Percentiles rank a stretch among this genome's conserved stretches.
phyloP scores from a whole-genome alignment of 2,329 filamentous ascomycete species.

The Penicillium italicum region DNA sequence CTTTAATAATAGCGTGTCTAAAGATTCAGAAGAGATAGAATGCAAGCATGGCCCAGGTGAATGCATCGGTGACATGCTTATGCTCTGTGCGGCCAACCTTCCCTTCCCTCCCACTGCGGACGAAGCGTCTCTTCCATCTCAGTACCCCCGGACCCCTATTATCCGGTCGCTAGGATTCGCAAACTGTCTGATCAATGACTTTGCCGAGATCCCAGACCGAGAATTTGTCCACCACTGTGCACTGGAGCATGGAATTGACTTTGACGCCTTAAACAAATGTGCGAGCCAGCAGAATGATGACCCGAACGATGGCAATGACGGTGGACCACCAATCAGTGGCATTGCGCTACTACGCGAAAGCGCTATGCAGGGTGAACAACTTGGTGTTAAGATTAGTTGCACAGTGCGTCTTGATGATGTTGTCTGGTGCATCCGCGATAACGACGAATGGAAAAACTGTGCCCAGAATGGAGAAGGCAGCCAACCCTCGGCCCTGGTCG shows the following conservation, averaged over 20 bases:
- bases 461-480: conserved; percentile 57
- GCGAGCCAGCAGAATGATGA: conserved; percentile 72
- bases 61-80: conserved; percentile 90
- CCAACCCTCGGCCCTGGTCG: conserved; percentile 61
- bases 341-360: conserved; percentile 45
- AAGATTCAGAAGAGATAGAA: conserved; percentile 74
- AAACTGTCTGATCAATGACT: conserved; percentile 80
- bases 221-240: conserved; percentile 82
- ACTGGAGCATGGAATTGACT: conserved; percentile 83
- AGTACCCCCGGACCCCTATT: conserved; percentile 66
- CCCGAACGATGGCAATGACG: conserved; percentile 54
- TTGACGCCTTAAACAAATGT: conserved; percentile 76
- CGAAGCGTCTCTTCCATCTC: conserved; percentile 15
- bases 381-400: conserved; percentile 68
- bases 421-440: conserved; percentile 80
- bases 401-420: conserved; percentile 75
- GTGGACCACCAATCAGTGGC: conserved; percentile 56
- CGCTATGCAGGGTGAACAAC: conserved; percentile 53
- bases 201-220: conserved; percentile 70
- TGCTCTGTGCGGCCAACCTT: conserved; percentile 80
- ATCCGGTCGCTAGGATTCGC: conserved; percentile 90
- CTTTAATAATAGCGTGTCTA: conserved; percentile 50
- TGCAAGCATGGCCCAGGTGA: conserved; percentile 89
- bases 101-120: conserved; percentile 35
- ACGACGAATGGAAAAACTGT: conserved; percentile 75